phyloP scores from a whole-genome alignment of 1,284 basidiomycete genomes.

The Ustilago xerochloae region DNA sequence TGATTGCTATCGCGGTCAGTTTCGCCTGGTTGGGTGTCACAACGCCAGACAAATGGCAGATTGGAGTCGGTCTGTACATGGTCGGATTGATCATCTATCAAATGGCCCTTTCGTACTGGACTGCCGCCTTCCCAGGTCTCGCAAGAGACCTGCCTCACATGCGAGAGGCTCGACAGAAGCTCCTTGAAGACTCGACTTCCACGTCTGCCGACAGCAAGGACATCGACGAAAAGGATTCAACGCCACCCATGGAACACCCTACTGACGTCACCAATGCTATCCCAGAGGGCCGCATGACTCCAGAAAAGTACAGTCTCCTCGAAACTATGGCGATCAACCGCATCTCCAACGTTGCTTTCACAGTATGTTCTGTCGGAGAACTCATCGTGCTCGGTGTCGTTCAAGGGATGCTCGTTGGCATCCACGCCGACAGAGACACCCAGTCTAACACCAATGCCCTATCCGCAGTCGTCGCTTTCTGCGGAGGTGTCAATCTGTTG shows the following conservation, averaged over 20 bases:
- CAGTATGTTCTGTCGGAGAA: conserved; percentile 81
- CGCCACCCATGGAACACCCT: conserved; percentile 11
- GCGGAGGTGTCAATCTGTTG: conserved; percentile 74
- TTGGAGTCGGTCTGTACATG: conserved; percentile 83
- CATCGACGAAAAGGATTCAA: conserved; percentile 9
- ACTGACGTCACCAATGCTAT: neutral
- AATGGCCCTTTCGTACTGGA: conserved; percentile 82
- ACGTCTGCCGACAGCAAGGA: neutral
- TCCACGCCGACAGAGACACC: conserved; percentile 69
- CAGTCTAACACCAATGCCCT: conserved; percentile 72
- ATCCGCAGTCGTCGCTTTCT: conserved; percentile 15
- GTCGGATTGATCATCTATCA: conserved; percentile 83
- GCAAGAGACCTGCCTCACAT: conserved; percentile 81
- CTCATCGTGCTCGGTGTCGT: conserved; percentile 79
- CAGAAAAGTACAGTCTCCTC: conserved; percentile 78
- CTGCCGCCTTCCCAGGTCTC: conserved; percentile 82
- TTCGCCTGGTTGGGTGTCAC: conserved; percentile 31
- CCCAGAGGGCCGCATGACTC: conserved; percentile 48
- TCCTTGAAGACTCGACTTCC: conserved; percentile 69
- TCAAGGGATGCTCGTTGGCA: conserved; percentile 79
- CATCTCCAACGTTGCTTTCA: conserved; percentile 83
- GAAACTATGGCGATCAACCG: conserved; percentile 85
- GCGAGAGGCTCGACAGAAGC: conserved; percentile 75
- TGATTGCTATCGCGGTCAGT: conserved; percentile 38
- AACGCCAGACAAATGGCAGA: conserved; percentile 78